These are phyloP conservation scores for Dictyostelium firmibasis DNA, from an alignment of 78 protist genomes.

Conservation along the genomic window DNA sequence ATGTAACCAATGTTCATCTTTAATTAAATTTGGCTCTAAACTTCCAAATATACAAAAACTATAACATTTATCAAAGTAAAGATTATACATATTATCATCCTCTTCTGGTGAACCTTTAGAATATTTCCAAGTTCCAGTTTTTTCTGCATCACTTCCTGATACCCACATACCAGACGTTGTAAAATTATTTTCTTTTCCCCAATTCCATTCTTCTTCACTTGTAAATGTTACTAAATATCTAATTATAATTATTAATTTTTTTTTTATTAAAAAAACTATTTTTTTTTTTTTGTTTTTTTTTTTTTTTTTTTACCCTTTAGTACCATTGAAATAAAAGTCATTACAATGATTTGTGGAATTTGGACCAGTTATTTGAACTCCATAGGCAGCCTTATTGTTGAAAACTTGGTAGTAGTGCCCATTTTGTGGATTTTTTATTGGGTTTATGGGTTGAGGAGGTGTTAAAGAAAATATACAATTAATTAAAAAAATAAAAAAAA, in stretches of 20 bases:
- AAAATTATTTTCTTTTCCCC: background rate
- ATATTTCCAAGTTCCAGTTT: background rate
- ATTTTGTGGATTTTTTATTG: background rate
- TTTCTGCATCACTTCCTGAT: background rate
- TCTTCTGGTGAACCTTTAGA: background rate
- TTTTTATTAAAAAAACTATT: no score
- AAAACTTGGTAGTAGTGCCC: background rate
- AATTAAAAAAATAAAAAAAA: background rate
- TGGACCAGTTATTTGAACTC: background rate
- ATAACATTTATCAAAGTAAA: slow-evolving; percentile 32
- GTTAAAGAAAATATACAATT: background rate
- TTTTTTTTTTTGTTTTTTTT: no score
- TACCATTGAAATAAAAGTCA: background rate
- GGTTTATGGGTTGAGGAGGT: background rate
- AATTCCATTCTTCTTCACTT: slow-evolving; percentile 9
- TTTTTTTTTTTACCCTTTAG: background rate
- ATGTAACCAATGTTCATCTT: slow-evolving; percentile 33
- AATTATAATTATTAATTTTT: no score
- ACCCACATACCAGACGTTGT: background rate
- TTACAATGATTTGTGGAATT: background rate
- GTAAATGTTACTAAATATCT: slow-evolving; percentile 24
- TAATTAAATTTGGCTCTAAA: slow-evolving; percentile 29
- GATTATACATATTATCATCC: background rate
- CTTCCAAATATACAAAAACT: slow-evolving; percentile 6
- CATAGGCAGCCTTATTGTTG: background rate